These are phyloP conservation scores for Penicillium sp. DNA, from an alignment of 2,329 filamentous ascomycete genomes.

Conservation along the genomic window DNA sequence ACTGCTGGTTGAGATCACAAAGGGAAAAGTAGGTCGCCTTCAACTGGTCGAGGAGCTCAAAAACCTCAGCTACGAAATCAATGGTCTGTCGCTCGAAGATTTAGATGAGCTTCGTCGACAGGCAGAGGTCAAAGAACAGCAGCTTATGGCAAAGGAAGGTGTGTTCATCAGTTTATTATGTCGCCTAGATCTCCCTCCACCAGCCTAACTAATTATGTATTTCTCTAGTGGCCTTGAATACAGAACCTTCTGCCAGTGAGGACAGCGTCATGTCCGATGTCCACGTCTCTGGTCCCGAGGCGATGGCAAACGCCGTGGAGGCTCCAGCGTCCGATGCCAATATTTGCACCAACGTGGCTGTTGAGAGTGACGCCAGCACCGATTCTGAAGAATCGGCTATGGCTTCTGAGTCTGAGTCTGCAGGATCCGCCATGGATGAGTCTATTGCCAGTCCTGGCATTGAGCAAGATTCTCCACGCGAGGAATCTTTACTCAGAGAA, in stretches of 20 bases:
- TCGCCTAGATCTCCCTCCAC: conserved; percentile 4
- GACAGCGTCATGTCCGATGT: background rate
- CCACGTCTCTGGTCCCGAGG: background rate
- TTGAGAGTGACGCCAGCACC: conserved; percentile 9
- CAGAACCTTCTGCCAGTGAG: background rate
- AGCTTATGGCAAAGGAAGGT: conserved; percentile 21
- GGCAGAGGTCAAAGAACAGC: conserved; percentile 19
- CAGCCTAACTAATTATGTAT: background rate
- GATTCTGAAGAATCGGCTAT: conserved; percentile 16
- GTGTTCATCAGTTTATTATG: conserved; percentile 2
- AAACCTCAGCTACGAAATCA: conserved; percentile 48
- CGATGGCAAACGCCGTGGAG: background rate
- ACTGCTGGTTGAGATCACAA: conserved; percentile 47
- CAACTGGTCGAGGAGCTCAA: conserved; percentile 51
- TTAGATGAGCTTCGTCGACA: conserved; percentile 38
- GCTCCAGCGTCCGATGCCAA: background rate
- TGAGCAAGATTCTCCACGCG: conserved; percentile 14
- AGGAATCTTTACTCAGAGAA: conserved; percentile 12
- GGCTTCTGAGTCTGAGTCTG: conserved; percentile 28
- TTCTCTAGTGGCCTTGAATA: background rate
- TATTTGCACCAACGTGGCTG: conserved; percentile 7
- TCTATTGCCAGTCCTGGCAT: conserved; percentile 29
- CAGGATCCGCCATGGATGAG: conserved; percentile 41
- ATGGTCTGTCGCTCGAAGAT: conserved; percentile 46
- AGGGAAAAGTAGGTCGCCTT: conserved; percentile 43